phyloP scores from a whole-genome alignment of 331 rosid genomes.

The Acacia concinna region DNA sequence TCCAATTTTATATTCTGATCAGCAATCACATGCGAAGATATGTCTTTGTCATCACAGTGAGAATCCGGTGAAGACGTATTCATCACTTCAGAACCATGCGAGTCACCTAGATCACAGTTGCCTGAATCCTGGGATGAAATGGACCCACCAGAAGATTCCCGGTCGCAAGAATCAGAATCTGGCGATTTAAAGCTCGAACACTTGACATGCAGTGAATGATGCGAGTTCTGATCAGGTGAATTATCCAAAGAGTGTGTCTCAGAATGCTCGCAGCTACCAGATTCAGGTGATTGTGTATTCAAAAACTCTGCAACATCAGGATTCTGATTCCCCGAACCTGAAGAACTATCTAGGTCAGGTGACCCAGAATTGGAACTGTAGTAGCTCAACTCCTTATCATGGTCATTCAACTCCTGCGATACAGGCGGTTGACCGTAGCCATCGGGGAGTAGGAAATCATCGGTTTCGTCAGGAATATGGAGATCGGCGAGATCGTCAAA shows the following conservation, averaged over 20 bases:
- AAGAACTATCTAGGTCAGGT: constrained; percentile 38
- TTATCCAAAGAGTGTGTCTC: background rate
- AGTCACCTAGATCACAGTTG: constrained; percentile 43
- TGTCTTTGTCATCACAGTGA: constrained; percentile 42
- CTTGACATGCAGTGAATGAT: background rate
- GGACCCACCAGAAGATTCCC: constrained; percentile 50
- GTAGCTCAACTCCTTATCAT: background rate
- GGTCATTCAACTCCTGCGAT: background rate
- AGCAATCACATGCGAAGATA: constrained; percentile 37
- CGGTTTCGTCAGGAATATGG: constrained; percentile 45
- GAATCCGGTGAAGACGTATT: constrained; percentile 40
- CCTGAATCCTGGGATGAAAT: constrained; percentile 80
- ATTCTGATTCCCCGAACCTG: constrained; percentile 27
- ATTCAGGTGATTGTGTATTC: constrained; percentile 11
- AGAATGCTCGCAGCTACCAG: background rate
- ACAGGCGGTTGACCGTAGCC: constrained; percentile 10
- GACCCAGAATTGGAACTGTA: constrained; percentile 25
- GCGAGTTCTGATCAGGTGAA: constrained; percentile 24
- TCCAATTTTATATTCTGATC: constrained; percentile 61
- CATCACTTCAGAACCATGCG: constrained; percentile 43
- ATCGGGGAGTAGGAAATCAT: constrained; percentile 40
- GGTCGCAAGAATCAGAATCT: constrained; percentile 39
- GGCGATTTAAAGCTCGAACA: constrained; percentile 25
- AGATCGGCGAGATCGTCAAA: constrained; percentile 51
- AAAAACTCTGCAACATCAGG: constrained; percentile 33